These are phyloP conservation scores for Lasiosphaeriaceae sp. DNA, from an alignment of 495 filamentous ascomycete species.

Conservation along the genomic window DNA sequence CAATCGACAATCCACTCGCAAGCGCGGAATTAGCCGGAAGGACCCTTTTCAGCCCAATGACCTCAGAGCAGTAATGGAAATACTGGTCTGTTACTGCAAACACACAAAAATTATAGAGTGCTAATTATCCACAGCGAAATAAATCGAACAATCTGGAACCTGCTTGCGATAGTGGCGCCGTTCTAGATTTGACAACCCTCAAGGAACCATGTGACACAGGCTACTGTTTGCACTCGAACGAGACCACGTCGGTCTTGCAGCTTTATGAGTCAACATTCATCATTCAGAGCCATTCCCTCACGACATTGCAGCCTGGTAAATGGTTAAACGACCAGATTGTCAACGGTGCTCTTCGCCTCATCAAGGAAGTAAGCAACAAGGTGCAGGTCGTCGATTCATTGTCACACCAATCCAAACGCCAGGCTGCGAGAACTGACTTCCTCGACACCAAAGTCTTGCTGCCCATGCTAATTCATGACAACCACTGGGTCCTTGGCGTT, in stretches of 20 bases:
- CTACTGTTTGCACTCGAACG: background rate
- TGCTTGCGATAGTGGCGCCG: background rate
- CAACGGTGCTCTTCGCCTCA: constrained; percentile 2
- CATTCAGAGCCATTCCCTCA: background rate
- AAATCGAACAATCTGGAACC: background rate
- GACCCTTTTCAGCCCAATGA: background rate
- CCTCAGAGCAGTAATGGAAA: background rate
- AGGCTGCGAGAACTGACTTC: background rate
- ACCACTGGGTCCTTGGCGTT: constrained; percentile 5
- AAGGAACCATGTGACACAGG: background rate
- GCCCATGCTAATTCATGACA: constrained; percentile 2
- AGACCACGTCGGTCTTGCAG: background rate
- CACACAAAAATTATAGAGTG: background rate
- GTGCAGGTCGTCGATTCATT: constrained; percentile 1
- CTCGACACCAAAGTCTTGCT: background rate
- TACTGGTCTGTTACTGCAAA: background rate
- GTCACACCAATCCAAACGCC: background rate
- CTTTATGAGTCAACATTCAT: background rate
- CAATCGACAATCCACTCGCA: background rate
- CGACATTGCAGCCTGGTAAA: background rate
- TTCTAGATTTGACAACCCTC: background rate
- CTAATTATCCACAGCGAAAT: background rate
- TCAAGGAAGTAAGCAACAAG: constrained; percentile 2
- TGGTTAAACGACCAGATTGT: constrained; percentile 8
- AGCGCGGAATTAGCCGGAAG: background rate